Evolutionary conservation across 1,284 basidiomycete genomes (phyloP).

Genomic region (Tylopilus orsonianus): DNA sequence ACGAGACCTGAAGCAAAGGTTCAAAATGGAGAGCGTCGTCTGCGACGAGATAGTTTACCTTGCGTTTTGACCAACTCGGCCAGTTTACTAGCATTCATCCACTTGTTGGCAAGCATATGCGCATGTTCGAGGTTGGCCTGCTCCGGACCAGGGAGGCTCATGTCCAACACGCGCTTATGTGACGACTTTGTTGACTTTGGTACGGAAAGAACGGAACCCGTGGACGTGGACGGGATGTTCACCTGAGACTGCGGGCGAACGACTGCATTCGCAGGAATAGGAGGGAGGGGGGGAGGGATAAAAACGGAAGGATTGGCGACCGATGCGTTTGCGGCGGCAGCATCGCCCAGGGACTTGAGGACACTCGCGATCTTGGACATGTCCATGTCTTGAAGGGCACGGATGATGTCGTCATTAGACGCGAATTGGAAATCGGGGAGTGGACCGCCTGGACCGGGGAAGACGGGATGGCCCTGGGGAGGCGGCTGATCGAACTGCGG

Average conservation of each 20-base stretch:
- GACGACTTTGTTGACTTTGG: constrained; percentile 39
- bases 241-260: constrained; percentile 22
- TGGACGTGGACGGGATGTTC: constrained; percentile 44
- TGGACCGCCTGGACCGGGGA: constrained; percentile 33
- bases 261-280: constrained; percentile 22
- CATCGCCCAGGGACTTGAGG: constrained; percentile 61
- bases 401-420: constrained; percentile 73
- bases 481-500: constrained; percentile 30
- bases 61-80: constrained; percentile 63
- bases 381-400: constrained; percentile 69
- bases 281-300: constrained; percentile 33
- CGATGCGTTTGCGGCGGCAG: constrained; percentile 46
- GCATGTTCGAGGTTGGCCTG: constrained; percentile 46
- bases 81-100: constrained; percentile 68
- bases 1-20: constrained; percentile 55
- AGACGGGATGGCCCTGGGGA: constrained; percentile 33
- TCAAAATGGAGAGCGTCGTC: constrained; percentile 6
- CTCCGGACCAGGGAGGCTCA: constrained; percentile 34
- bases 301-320: constrained; percentile 33
- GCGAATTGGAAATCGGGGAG: constrained; percentile 50
- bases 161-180: constrained; percentile 33
- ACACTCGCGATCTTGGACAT: constrained; percentile 66
- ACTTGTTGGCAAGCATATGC: constrained; percentile 63
- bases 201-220: constrained; percentile 37
- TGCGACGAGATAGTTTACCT: constrained; percentile 46